phyloP scores from a whole-genome alignment of 2,329 filamentous ascomycete genomes.

The Fusarium marasasianum region DNA sequence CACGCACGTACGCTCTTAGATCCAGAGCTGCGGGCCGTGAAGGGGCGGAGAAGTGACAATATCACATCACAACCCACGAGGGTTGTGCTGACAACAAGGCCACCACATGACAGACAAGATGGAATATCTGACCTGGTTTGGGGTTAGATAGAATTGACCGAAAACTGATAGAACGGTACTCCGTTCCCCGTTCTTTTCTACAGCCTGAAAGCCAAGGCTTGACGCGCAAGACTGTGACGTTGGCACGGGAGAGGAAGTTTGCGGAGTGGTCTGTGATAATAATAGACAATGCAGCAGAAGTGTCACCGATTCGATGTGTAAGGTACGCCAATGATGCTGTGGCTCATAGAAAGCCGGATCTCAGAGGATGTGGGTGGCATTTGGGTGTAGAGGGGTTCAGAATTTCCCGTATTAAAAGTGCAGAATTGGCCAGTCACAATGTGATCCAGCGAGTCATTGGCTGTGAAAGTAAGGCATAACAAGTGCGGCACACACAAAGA shows the following conservation, averaged over 20 bases:
- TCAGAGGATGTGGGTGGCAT: neutral
- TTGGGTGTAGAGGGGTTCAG: conserved; percentile 5
- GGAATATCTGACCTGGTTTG: conserved; percentile 24
- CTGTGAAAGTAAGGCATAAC: neutral
- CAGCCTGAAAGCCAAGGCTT: conserved; percentile 23
- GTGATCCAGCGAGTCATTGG: neutral
- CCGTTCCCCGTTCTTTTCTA: neutral
- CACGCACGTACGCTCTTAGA: conserved; percentile 1
- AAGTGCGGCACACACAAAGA: conserved; percentile 10
- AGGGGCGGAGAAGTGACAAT: conserved; percentile 30
- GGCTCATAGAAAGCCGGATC: conserved; percentile 11
- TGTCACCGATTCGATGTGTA: neutral
- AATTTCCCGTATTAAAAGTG: conserved; percentile 13
- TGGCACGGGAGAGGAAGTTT: conserved; percentile 7
- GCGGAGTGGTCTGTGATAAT: conserved; percentile 3
- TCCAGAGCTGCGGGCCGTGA: conserved; percentile 16
- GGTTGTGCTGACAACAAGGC: conserved; percentile 22
- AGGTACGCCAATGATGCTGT: conserved; percentile 31
- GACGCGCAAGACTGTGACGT: conserved; percentile 24
- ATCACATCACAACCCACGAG: conserved; percentile 21
- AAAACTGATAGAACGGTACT: conserved; percentile 11
- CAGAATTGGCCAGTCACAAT: conserved; percentile 7
- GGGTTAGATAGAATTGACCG: conserved; percentile 4
- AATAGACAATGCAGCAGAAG: conserved; percentile 8
- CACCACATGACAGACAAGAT: conserved; percentile 9